Evolutionary conservation across 2,329 filamentous ascomycete genomes (phyloP), one percentile per base, ranked within the genome.

Genomic region (Neonectria punicea): DNA sequence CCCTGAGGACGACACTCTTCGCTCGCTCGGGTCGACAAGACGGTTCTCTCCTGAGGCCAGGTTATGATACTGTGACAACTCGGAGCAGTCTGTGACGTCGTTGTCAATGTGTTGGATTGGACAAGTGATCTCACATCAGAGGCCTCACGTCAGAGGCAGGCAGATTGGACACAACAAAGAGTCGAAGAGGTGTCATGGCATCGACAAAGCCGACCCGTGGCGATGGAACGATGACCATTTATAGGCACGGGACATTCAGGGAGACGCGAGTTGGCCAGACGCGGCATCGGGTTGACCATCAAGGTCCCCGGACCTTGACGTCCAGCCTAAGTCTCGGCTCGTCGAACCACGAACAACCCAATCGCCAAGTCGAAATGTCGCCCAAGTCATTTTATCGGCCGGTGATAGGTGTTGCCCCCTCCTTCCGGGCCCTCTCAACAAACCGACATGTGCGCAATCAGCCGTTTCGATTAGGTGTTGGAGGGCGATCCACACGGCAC

Each of bases 251-350:
- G 30, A 13, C 22, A 22, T 50, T 36, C 32, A 53, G 36, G 49
- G 22, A 34, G 44, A 36, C 32, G 43, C 54, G 20, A 56, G 28
- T 36, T 58, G 50, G 22, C 44, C 50, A 58, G 54, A 59, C 36
- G 50, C 50, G 55, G 53, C 54, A 50, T 54, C 58, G 54, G 51
- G 61, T 58, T 39, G 65, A 58, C 72, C 72, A 74, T 74, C 72
- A 74, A 72, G 72, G 72, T 74, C 58, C 64, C 69, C 53, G 51
- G 67, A 66, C 63, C 69, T 70, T 67, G 65, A 64, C 58, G 43
- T 55, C 67, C 57, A 60, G 53, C 36, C 62, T 53, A 54, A 70
- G 32, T 44, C 30, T 66, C 53, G 61, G 63, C 64, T 41, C 69
- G 59, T 64, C 62, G 61, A 74, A 66, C 59, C 70, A 70, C 59